Evolutionary conservation across 2,329 filamentous ascomycete species (phyloP).

Genomic region (Coniochaeta sp.): DNA sequence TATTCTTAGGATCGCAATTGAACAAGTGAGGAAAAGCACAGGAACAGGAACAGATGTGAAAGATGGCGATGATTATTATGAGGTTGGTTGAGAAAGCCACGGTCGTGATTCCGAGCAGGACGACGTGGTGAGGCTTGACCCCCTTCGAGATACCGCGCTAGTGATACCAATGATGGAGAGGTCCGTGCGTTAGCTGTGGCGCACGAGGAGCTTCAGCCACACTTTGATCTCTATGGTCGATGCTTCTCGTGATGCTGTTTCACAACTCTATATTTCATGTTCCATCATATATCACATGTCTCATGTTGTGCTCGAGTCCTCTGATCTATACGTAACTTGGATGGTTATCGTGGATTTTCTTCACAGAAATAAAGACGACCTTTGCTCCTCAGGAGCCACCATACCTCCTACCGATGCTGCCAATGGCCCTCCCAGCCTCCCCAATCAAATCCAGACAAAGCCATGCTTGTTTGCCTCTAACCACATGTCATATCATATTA

Average conservation of each 20-base stretch:
- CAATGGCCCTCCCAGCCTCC: too few relatives aligned
- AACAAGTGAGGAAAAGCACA: background rate
- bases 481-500: too few relatives aligned
- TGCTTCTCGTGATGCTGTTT: background rate
- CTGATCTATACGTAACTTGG: too few relatives aligned
- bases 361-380: too few relatives aligned
- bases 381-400: too few relatives aligned
- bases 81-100: background rate
- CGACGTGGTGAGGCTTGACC: constrained; percentile 1
- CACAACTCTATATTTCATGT: background rate
- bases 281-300: background rate
- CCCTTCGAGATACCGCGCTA: background rate
- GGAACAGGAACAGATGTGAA: background rate
- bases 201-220: background rate
- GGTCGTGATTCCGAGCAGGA: background rate
- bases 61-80: background rate
- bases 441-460: too few relatives aligned
- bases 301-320: background rate
- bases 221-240: background rate
- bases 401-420: too few relatives aligned
- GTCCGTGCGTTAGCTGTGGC: background rate
- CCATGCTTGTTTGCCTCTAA: too few relatives aligned
- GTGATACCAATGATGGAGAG: background rate
- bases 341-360: too few relatives aligned
- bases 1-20: background rate